These are phyloP conservation scores for Colletotrichum salicis DNA, from an alignment of 2,329 filamentous ascomycete genomes.

Conservation along the genomic window DNA sequence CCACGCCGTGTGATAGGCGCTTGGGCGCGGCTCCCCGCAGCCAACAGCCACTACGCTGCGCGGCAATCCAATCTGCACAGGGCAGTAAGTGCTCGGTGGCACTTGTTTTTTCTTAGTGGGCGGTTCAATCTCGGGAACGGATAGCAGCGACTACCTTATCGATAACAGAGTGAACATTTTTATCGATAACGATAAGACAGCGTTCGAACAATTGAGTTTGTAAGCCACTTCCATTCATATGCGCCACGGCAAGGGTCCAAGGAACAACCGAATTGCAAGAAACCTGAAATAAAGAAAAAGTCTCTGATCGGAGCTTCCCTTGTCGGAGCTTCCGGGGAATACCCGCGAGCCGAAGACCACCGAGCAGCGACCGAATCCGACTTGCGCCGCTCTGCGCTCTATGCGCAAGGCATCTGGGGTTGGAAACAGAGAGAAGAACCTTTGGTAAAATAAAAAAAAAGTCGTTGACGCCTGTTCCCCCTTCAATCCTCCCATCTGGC, in stretches of 20 bases:
- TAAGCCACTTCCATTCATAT: neutral
- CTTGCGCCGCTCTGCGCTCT: neutral
- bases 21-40: constrained; percentile 13
- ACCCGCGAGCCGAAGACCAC: constrained; percentile 11
- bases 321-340: constrained; percentile 32
- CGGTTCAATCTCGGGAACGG: neutral
- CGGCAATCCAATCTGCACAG: neutral
- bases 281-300: neutral
- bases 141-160: neutral
- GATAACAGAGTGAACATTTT: no score
- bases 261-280: neutral
- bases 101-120: constrained; percentile 3
- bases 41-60: constrained; percentile 6
- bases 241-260: neutral
- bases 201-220: neutral
- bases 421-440: no score
- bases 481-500: constrained; percentile 10
- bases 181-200: neutral
- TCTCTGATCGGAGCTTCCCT: constrained; percentile 26
- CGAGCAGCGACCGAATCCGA: neutral
- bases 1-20: constrained; percentile 28
- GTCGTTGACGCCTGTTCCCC: constrained; percentile 20
- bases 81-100: neutral
- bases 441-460: neutral
- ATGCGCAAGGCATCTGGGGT: neutral